Evolutionary conservation across 805 yeast species (phyloP), one percentile per base, ranked within the genome.

Genomic region (Kluyveromyces lactis): DNA sequence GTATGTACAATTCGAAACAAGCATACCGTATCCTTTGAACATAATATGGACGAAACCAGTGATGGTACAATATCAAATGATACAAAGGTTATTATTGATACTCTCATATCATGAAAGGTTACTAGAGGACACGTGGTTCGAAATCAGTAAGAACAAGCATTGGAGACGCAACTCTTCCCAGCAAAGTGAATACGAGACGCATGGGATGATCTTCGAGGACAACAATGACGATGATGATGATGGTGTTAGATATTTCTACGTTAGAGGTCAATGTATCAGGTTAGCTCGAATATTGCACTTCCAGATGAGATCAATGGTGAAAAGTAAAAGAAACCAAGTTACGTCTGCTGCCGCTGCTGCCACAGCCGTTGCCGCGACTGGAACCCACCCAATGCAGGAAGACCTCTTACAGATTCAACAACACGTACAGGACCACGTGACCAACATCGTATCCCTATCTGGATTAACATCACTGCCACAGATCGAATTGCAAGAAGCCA

Each of bases 21-120:
- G 69, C n/a, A 58, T 89, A 17, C 96, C 97, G 3, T 92, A 86
- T 55, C 99, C 99, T 0, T 61, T 86, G 36, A 86, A 86, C 51
- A 66, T 90, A 18, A 68, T 92, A 1, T 63, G 86, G 1, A 77
- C 83, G 13, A 73, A 79, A 40, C 81, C 86, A 12, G 76, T 80
- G 18, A 65, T 86, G 13, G 71, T 78, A 36, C 86, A 92, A 46
- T 86, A 81, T 53, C 95, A 90, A 56, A 65, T 86, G 26, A 63
- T 87, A 34, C 86, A 84, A 50, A 73, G 96, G 46, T 79, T 84
- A 46, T 64, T 83, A 28, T 58, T 80, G 30, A 69, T 77, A 24
- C 53, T 86, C n/a, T 78, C 78, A 44, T 77, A 75, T 51, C 67
- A 83, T 5, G 77, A 76, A 48, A 71, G 72, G 45, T 62, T 72